Evolutionary conservation across 1,139 yeast species (phyloP), one percentile per base, ranked within the genome.

Genomic region (Meyerozyma guilliermondii): DNA sequence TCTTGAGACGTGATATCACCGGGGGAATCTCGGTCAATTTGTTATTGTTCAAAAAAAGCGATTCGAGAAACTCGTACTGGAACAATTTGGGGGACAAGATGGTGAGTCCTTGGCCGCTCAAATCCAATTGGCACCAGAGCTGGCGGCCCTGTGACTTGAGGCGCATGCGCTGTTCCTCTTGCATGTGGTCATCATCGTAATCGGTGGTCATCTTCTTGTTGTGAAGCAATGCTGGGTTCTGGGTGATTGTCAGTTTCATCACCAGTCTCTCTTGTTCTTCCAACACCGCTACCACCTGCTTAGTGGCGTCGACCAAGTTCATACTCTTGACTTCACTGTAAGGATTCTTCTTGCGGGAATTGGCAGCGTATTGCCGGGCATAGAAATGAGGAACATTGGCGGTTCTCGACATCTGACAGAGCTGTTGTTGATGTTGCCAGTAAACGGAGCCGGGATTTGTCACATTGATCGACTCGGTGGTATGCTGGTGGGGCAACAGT

Each of bases 101-200:
- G 49, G 80, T 72, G 43, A 92, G 70, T 20, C 95, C 89, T 63
- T 92, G 95, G 44, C 97, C 96, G 52, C 95, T 81, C 50, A 92
- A 71, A 66, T 94, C 99, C 51, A 94, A 71, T 22, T 92, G 94
- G 43, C 95, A 86, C 99, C 99, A 94, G 55, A 86, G 76, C 65
- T 91, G 97, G 54, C 77, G 78, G 24, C 83, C 81, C 43, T 83
- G 80, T 39, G 86, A 78, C 52, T 79, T 84, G 47, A 79, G 78
- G 59, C 86, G 80, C 67, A 80, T 80, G 59, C 83, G 74, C 57
- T 88, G 81, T 56, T 84, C 92, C 50, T 83, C 87, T 60, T 83
- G 87, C 47, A 80, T 80, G 52, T 85, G 88, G 53, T 87, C 88
- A 57, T 83, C 91, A 49, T 86, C 88, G 51, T 62, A 61, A 51